phyloP scores from a whole-genome alignment of 2,329 filamentous ascomycete genomes.

The Aspergillus vadensis region DNA sequence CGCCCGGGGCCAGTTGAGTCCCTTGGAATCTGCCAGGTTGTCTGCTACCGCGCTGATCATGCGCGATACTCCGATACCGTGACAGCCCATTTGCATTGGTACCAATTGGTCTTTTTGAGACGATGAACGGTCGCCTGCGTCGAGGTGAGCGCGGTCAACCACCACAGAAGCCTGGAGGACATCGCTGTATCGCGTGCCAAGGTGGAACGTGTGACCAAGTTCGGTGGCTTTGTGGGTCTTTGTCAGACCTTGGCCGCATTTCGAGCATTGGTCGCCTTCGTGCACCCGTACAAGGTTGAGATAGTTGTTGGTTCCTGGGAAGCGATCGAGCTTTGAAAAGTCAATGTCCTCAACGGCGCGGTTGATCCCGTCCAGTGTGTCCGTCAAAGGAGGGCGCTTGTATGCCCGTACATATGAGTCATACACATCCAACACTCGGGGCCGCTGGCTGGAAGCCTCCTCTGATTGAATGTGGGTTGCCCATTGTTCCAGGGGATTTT shows the following conservation, averaged over 20 bases:
- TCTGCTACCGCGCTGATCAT: constrained; percentile 86
- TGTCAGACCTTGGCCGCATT: constrained; percentile 66
- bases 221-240: constrained; percentile 75
- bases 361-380: constrained; percentile 33
- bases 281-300: constrained; percentile 67
- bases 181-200: constrained; percentile 83
- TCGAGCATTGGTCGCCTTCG: constrained; percentile 71
- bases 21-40: constrained; percentile 68
- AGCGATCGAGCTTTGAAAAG: constrained; percentile 39
- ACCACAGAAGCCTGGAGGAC: constrained; percentile 68
- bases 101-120: constrained; percentile 39
- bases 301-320: constrained; percentile 44
- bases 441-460: constrained; percentile 30
- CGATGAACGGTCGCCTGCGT: constrained; percentile 23
- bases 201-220: constrained; percentile 91
- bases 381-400: constrained; percentile 42
- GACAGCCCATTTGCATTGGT: constrained; percentile 89
- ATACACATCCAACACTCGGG: constrained; percentile 42
- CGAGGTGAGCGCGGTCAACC: constrained; percentile 36
- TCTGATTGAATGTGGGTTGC: constrained; percentile 36
- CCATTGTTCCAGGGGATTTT: constrained; percentile 61
- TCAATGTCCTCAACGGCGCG: constrained; percentile 34
- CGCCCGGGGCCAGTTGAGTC: constrained; percentile 81
- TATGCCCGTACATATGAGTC: constrained; percentile 44
- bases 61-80: constrained; percentile 90